These are phyloP conservation scores for Microdochium bolleyi DNA, from an alignment of 2,329 filamentous ascomycete genomes.

Conservation along the genomic window DNA sequence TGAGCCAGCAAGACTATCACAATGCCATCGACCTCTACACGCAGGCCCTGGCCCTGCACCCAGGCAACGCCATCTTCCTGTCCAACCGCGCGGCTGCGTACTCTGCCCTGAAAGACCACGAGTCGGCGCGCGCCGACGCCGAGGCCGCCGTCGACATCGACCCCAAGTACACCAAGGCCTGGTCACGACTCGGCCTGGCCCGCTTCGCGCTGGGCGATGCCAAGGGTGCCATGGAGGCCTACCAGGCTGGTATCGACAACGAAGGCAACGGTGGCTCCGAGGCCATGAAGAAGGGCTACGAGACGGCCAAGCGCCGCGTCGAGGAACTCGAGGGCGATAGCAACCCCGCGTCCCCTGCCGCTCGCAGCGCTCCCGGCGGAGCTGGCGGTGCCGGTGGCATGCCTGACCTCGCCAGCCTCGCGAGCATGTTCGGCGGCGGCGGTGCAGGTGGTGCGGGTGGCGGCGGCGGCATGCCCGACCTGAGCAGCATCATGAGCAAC, in stretches of 20 bases:
- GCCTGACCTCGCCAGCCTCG: constrained; percentile 64
- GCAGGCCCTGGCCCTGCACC: constrained; percentile 71
- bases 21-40: constrained; percentile 81
- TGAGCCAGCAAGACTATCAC: constrained; percentile 87
- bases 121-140: constrained; percentile 76
- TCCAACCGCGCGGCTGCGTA: constrained; percentile 95
- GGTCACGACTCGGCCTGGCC: constrained; percentile 87
- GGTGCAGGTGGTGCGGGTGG: constrained; percentile 50
- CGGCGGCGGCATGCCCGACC: constrained; percentile 78
- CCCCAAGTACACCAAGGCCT: constrained; percentile 93
- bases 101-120: constrained; percentile 76
- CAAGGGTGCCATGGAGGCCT: constrained; percentile 89
- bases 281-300: constrained; percentile 93
- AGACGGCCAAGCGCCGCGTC: constrained; percentile 83
- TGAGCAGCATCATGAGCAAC: constrained; percentile 86
- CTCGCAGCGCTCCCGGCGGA: constrained; percentile 28
- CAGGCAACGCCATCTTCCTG: constrained; percentile 89
- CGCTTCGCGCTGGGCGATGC: constrained; percentile 87
- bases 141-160: constrained; percentile 85
- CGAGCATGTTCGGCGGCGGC: constrained; percentile 63
- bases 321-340: constrained; percentile 63
- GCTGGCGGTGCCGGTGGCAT: constrained; percentile 51
- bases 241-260: constrained; percentile 83
- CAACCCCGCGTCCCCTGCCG: constrained; percentile 41
- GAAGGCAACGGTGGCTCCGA: constrained; percentile 93